A percentile compares a stretch with the other conserved stretches of the same genome.
Evolutionary conservation across 2,329 filamentous ascomycete species (phyloP).

Genomic region (Colletotrichum brevisporum): DNA sequence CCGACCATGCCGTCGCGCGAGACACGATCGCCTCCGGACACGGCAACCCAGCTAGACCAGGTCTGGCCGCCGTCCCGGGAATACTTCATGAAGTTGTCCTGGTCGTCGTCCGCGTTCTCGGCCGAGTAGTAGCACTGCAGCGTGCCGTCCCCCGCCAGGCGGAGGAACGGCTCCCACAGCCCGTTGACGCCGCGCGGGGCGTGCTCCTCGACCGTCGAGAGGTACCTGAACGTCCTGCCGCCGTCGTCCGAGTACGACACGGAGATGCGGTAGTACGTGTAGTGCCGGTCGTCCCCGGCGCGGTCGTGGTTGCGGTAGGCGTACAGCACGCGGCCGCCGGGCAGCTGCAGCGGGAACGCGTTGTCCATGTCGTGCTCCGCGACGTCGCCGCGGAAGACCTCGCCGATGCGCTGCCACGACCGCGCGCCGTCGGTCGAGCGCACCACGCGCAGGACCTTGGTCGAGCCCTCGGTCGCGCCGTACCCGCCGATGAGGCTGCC

Average conservation of each 20-base stretch:
- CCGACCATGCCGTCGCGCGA: conserved; percentile 62
- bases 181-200: conserved; percentile 48
- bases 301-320: conserved; percentile 55
- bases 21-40: conserved; percentile 51
- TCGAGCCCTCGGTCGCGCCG: conserved; percentile 43
- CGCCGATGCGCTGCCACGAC: conserved; percentile 48
- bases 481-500: conserved; percentile 49
- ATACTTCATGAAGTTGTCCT: conserved; percentile 58
- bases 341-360: conserved; percentile 51
- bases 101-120: conserved; percentile 55
- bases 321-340: conserved; percentile 52
- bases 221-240: conserved; percentile 54
- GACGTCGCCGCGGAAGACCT: conserved; percentile 41
- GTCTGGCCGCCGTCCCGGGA: conserved; percentile 56
- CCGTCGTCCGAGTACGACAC: conserved; percentile 57
- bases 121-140: conserved; percentile 61
- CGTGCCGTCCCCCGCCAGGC: conserved; percentile 53
- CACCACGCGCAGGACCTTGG: conserved; percentile 45
- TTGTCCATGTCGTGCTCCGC: conserved; percentile 50
- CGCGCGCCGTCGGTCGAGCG: conserved; percentile 46
- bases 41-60: conserved; percentile 50
- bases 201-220: conserved; percentile 48
- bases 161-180: conserved; percentile 62
- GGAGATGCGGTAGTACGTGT: conserved; percentile 57
- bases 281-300: conserved; percentile 40